Evolutionary conservation across 345 rosid genomes (phyloP).

Genomic region (Citrus inodora): DNA sequence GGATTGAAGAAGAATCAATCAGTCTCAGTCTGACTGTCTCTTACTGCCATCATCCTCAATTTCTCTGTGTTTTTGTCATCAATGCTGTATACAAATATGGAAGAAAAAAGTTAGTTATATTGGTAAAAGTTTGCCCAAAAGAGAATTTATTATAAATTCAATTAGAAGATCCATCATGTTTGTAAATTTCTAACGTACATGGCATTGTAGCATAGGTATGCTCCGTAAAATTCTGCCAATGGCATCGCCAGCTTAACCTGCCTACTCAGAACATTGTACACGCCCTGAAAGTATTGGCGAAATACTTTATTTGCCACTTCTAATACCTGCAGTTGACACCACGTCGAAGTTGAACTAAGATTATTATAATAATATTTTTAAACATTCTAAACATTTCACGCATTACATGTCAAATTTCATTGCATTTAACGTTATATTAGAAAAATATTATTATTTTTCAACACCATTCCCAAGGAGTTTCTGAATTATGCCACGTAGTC

Average conservation of each 20-base stretch:
- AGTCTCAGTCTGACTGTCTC: conserved; percentile 26
- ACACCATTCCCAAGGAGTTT: too few relatives aligned
- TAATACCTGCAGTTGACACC: conserved; percentile 27
- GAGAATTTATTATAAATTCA: too few relatives aligned
- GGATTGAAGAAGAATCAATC: conserved; percentile 51
- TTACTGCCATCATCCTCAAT: conserved; percentile 31
- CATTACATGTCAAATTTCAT: too few relatives aligned
- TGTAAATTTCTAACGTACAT: conserved; percentile 75
- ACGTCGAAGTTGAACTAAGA: background rate
- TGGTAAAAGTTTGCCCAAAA: background rate
- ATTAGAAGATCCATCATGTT: conserved; percentile 13
- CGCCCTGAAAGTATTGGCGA: conserved; percentile 38
- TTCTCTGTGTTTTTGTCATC: conserved; percentile 56
- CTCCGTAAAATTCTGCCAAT: conserved; percentile 63
- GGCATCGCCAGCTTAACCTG: conserved; percentile 59
- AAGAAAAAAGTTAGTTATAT: background rate
- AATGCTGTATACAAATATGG: conserved; percentile 22
- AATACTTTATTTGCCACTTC: conserved; percentile 45
- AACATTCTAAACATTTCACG: too few relatives aligned
- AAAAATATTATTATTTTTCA: too few relatives aligned
- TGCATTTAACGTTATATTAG: too few relatives aligned
- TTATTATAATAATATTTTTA: too few relatives aligned
- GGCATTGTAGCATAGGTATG: conserved; percentile 70
- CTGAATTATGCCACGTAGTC: too few relatives aligned
- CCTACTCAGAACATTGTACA: conserved; percentile 34